These are phyloP conservation scores for Cucurbitaria berberidis DNA, from an alignment of 2,329 filamentous ascomycete genomes.

Conservation along the genomic window DNA sequence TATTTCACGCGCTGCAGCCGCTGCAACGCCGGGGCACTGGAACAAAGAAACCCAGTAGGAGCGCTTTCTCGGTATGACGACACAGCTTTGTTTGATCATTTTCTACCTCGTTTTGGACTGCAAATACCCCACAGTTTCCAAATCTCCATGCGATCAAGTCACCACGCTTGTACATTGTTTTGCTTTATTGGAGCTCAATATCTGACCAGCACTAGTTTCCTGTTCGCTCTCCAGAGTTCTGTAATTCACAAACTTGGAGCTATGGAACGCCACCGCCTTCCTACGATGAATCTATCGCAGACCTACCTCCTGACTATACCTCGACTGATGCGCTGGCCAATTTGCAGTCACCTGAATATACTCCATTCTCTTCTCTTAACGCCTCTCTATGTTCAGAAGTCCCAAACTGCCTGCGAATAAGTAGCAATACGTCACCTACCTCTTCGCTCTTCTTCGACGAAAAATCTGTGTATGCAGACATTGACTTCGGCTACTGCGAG, in stretches of 20 bases:
- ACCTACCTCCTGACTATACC: slow-evolving; percentile 56
- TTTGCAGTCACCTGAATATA: slow-evolving; percentile 43
- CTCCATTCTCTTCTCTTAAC: slow-evolving; percentile 39
- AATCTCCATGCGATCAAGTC: slow-evolving; percentile 4
- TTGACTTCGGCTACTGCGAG: slow-evolving; percentile 66
- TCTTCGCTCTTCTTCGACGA: slow-evolving; percentile 41
- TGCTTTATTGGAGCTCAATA: slow-evolving; percentile 4
- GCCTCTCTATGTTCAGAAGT: slow-evolving; percentile 39
- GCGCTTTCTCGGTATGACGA: slow-evolving; percentile 44
- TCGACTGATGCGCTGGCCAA: slow-evolving; percentile 49
- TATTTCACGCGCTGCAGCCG: slow-evolving; percentile 36
- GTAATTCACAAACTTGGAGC: slow-evolving; percentile 26
- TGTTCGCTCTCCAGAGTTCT: slow-evolving; percentile 32
- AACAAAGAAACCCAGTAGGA: slow-evolving; percentile 21
- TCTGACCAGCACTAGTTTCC: slow-evolving; percentile 39
- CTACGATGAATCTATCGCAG: slow-evolving; percentile 52
- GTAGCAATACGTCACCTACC: slow-evolving; percentile 34
- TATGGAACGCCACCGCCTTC: slow-evolving; percentile 46
- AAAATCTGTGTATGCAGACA: slow-evolving; percentile 46
- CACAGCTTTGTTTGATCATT: slow-evolving; percentile 30
- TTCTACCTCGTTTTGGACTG: slow-evolving; percentile 26
- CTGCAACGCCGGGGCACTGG: slow-evolving; percentile 35
- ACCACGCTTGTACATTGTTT: slow-evolving; percentile 7
- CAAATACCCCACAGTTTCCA: slow-evolving; percentile 15
- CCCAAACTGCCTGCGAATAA: slow-evolving; percentile 37